A percentile compares a stretch with the other conserved stretches of the same genome.
Conservation (phyloP, 2,329 filamentous ascomycete species). For the Trichocomaceae sp. region DNA sequence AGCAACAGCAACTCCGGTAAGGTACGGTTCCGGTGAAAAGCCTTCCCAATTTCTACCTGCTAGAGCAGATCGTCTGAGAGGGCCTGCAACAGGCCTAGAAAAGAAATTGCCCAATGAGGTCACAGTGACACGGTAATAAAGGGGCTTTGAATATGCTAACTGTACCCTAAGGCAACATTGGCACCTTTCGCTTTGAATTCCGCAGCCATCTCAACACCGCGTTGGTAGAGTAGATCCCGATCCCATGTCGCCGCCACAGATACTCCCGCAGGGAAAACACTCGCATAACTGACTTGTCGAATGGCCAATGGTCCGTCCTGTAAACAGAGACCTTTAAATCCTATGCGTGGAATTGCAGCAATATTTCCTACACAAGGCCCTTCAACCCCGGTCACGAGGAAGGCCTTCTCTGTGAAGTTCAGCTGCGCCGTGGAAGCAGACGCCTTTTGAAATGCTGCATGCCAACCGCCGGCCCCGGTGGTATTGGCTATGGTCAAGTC, state of each 20-base stretch:
- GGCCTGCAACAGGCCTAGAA: slow-evolving; percentile 22
- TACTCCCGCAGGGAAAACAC: slow-evolving; percentile 67
- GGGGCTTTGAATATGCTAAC: slow-evolving; percentile 18
- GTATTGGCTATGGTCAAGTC: slow-evolving; percentile 5
- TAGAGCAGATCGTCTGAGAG: slow-evolving; percentile 34
- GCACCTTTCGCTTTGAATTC: slow-evolving; percentile 38
- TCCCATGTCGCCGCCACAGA: slow-evolving; percentile 61
- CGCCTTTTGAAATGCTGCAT: slow-evolving; percentile 14
- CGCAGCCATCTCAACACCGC: slow-evolving; percentile 49
- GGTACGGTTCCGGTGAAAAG: slow-evolving; percentile 38
- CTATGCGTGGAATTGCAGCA: slow-evolving; percentile 26
- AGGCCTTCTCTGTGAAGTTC: slow-evolving; percentile 17
- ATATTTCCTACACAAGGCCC: slow-evolving; percentile 30
- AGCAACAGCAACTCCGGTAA: slow-evolving; percentile 38
- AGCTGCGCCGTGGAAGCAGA: slow-evolving; percentile 13
- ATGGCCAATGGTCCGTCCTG: slow-evolving; percentile 48
- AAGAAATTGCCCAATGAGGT: too few species aligned
- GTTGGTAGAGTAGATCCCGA: slow-evolving; percentile 46
- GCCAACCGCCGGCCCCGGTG: slow-evolving; percentile 18
- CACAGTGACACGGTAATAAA: background rate
- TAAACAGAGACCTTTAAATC: slow-evolving; percentile 34
- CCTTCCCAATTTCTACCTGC: slow-evolving; percentile 43
- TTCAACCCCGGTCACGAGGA: slow-evolving; percentile 23
- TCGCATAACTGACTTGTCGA: slow-evolving; percentile 61
- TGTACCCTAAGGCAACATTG: slow-evolving; percentile 39